Evolutionary conservation across 169 alveolate genomes (phyloP).

Genomic region (Cryptosporidium viatorum): DNA sequence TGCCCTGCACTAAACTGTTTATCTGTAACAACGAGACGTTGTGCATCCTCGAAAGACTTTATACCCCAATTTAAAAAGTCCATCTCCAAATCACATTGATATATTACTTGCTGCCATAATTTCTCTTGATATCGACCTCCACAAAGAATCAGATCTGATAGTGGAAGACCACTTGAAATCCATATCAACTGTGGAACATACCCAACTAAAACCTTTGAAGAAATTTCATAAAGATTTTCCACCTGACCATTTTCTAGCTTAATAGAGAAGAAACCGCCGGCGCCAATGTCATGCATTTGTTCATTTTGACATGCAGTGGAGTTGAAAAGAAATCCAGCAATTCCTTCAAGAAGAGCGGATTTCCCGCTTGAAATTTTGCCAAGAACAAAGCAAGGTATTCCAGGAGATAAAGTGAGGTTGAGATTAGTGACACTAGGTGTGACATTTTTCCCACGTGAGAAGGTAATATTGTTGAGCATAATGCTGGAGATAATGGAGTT

Average conservation of each 20-base stretch:
- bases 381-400: constrained; percentile 20
- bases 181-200: constrained; percentile 52
- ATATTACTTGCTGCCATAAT: constrained; percentile 29
- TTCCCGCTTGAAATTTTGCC: constrained; percentile 53
- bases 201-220: not conserved
- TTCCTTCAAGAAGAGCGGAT: constrained; percentile 66
- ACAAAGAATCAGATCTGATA: constrained; percentile 46
- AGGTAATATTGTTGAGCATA: constrained; percentile 9
- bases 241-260: not conserved
- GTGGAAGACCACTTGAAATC: constrained; percentile 41
- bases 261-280: constrained; percentile 1
- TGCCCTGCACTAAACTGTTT: constrained; percentile 69
- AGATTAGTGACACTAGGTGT: constrained; percentile 7
- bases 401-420: constrained; percentile 14
- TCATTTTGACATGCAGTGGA: not conserved
- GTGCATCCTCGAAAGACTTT: constrained; percentile 26
- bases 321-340: constrained; percentile 21
- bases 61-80: constrained; percentile 67
- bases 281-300: not conserved
- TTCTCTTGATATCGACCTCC: constrained; percentile 10
- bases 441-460: not conserved
- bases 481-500: not conserved
- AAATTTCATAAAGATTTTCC: not conserved
- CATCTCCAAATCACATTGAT: constrained; percentile 48
- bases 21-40: constrained; percentile 31